phyloP scores from a whole-genome alignment of 2,329 filamentous ascomycete species.

The Paecilomyces variotii region DNA sequence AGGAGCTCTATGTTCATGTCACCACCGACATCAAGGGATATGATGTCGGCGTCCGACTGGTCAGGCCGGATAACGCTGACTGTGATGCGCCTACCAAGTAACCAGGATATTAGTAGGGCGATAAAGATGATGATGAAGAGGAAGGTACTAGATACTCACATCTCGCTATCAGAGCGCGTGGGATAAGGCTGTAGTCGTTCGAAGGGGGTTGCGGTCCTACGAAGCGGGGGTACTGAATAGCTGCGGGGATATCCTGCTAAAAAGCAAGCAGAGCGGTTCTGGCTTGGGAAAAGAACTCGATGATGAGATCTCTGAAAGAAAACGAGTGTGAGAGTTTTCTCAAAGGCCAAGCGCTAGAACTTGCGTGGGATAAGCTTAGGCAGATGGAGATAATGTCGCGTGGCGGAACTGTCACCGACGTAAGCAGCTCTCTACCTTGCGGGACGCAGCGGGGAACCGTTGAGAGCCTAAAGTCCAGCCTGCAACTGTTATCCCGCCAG shows the following conservation, averaged over 20 bases:
- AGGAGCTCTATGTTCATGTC: conserved; percentile 79
- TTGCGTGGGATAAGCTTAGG: background rate
- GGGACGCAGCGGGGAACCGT: background rate
- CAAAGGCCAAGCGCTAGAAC: background rate
- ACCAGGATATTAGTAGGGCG: background rate
- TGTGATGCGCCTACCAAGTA: conserved; percentile 65
- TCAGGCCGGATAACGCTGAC: conserved; percentile 74
- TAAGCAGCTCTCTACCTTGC: background rate
- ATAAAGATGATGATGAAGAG: conserved; percentile 1
- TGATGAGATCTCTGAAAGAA: background rate
- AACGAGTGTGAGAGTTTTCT: background rate
- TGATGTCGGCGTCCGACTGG: conserved; percentile 62
- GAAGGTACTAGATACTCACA: background rate
- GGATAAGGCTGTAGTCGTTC: background rate
- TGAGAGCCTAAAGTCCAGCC: background rate
- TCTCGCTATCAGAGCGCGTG: conserved; percentile 3
- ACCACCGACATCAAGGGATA: conserved; percentile 72
- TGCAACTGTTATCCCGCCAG: background rate
- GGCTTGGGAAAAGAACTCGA: background rate
- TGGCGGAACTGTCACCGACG: background rate
- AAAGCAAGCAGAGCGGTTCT: background rate
- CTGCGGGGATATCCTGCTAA: background rate
- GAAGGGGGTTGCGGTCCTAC: background rate
- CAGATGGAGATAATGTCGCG: background rate
- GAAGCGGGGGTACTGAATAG: background rate